Evolutionary conservation across 2,329 filamentous ascomycete genomes (phyloP), one percentile per base, ranked within the genome.

Genomic region (Nothophoma quercina): DNA sequence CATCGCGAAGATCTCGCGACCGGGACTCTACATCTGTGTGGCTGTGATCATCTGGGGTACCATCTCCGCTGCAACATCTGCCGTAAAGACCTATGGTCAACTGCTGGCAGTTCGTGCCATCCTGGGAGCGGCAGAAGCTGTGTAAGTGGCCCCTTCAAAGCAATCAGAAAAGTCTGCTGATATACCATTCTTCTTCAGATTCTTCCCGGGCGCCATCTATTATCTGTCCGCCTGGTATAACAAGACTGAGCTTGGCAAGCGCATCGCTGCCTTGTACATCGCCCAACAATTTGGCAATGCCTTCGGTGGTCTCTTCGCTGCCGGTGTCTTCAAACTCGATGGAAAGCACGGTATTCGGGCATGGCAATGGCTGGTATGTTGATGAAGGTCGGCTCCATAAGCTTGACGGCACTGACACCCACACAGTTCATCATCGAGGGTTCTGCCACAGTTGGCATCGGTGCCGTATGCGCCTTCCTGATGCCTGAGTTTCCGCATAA

Each of bases 181-280:
- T 5, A 6, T 26, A 10, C 21, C 7, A 21, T 22, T 15, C 26
- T 32, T 21, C n/a, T n/a, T 23, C 10, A 69, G 67, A 1, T 87
- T 86, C 65, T 77, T 86, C 36, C 85, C 85, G 0, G 85, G 85
- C 29, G 82, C 83, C 0, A 76, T 87, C 13, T 78, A 86, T 40
- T 82, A 86, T 38, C 76, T 88, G 28, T 84, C 82, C 0, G 83
- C 85, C 55, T 88, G 84, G 80, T 88, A 88, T 67, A 87, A 85
- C 3, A 80, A 84, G 46, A 79, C 79, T 25, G 71, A 74, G 41
- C 59, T 74, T 22, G 68, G 68, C 8, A 63, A 67, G 16, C 60
- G 71, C 13, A 68, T 69, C 40, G 64, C 72, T 3, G 51, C 63
- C 7, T 46, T 76, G 35, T 69, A 76, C 56, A 72, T 68, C 22